Evolutionary conservation across 805 yeast species (phyloP), one percentile per base, ranked within the genome.

Genomic region (Candida easanensis): DNA sequence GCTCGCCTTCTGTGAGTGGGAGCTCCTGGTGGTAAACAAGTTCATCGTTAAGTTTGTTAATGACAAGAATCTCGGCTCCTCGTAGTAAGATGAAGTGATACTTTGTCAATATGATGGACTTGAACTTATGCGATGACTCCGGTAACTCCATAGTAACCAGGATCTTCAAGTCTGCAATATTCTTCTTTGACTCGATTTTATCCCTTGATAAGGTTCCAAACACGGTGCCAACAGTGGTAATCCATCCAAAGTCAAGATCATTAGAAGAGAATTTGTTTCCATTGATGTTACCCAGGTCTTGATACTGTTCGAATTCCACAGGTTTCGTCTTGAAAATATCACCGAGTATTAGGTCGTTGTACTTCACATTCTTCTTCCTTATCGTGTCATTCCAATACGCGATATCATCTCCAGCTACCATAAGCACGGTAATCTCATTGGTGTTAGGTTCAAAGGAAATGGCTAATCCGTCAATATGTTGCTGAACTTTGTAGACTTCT

Each of bases 11-110:
- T 19, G 55, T 56, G 41, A 44, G 53, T 33, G 64, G 70, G 4
- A 78, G 58, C 1, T 66, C 57, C 31, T 71, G 71, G 30, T 69
- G 65, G 39, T 62, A 71, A 1, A 74, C 76, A 4, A 72, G 56
- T 36, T 73, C 62, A 42, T 74, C 76, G 48, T 71, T 77, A 26
- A 83, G 59, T 43, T 77, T 76, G 50, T 80, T 82, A 33, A 73
- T 69, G 1, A 71, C 53, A 4, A 79, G 46, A 16, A 73, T 56
- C 39, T 71, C 71, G 2, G 63, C 53, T 2, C 71, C 73, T 13
- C 74, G 60, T 4, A 82, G 57, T 4, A 78, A 46, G 1, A 82
- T 47, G 2, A 81, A 52, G 56, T 82, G 85, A 50, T 73, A 83
- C 37, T 72, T 69, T 0, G 85, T 73, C 21, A 83, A 51, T 2